Percentiles rank a stretch among this genome's conserved stretches.
These are phyloP conservation scores for Lepidium sativum DNA, from an alignment of 345 rosid species.

Conservation along the genomic window DNA sequence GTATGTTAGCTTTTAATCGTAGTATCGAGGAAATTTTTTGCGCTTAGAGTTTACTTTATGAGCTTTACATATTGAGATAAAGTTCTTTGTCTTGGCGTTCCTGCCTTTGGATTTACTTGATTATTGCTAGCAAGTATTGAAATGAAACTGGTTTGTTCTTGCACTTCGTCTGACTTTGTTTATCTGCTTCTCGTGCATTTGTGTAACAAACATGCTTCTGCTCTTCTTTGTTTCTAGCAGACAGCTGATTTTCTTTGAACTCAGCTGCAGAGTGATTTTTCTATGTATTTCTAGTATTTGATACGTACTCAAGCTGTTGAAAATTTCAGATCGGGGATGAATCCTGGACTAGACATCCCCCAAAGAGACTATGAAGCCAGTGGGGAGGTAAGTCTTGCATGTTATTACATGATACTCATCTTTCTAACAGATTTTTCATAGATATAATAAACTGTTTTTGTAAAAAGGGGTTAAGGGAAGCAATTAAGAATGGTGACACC, in stretches of 20 bases:
- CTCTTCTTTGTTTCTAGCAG: not conserved
- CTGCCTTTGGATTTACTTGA: not conserved
- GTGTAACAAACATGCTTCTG: not conserved
- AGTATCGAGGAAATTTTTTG: not conserved
- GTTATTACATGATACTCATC: not conserved
- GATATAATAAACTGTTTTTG: not conserved
- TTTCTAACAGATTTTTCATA: not conserved
- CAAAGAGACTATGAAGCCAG: constrained; percentile 66
- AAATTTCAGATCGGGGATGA: constrained; percentile 47
- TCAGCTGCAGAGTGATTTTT: not conserved
- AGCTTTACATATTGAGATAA: not conserved
- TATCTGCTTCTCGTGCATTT: not conserved
- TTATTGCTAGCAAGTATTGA: not conserved
- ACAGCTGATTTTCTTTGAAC: not conserved
- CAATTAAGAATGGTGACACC: constrained; percentile 79
- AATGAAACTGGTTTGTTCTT: not conserved
- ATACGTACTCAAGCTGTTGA: constrained; percentile 13
- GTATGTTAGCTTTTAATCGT: constrained; percentile 25
- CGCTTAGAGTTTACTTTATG: not conserved
- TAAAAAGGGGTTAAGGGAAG: constrained; percentile 83
- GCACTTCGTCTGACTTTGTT: not conserved
- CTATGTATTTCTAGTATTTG: not conserved
- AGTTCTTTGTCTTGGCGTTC: not conserved
- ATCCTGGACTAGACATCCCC: constrained; percentile 45
- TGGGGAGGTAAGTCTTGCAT: constrained; percentile 63